Conservation (phyloP, 805 yeast species). For the Wickerhamomyces alni region DNA sequence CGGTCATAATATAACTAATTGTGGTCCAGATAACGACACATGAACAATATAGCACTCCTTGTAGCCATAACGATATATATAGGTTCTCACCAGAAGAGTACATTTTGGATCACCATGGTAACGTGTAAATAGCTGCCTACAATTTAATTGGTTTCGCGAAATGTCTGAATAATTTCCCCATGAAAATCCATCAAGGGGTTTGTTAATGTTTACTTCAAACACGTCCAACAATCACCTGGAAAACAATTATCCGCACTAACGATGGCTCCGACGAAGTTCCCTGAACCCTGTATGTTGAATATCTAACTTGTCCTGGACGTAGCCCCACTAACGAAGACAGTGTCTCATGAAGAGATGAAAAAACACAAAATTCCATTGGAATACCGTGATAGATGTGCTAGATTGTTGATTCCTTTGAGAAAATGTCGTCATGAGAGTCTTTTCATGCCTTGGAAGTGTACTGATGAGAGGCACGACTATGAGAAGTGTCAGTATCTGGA, state of each 20-base stretch:
- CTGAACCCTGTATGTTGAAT: slow-evolving; percentile 34
- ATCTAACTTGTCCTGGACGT: too few relatives aligned
- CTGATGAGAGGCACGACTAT: slow-evolving; percentile 74
- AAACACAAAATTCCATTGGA: slow-evolving; percentile 69
- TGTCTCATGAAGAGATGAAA: slow-evolving; percentile 81
- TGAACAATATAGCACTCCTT: too few relatives aligned
- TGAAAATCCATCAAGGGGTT: too few relatives aligned
- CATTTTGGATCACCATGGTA: too few relatives aligned
- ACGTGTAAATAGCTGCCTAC: too few relatives aligned
- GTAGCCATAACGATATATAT: background rate
- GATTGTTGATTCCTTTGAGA: slow-evolving; percentile 51
- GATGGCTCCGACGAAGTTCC: slow-evolving; percentile 32
- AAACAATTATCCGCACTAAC: background rate
- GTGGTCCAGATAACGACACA: too few relatives aligned
- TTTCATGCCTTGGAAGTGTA: slow-evolving; percentile 67
- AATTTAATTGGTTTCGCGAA: too few relatives aligned
- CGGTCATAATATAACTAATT: too few relatives aligned
- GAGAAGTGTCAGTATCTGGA: slow-evolving; percentile 83
- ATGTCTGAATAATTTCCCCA: too few relatives aligned
- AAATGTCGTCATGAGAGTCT: slow-evolving; percentile 53
- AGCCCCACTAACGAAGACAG: slow-evolving; percentile 27
- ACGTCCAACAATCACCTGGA: too few relatives aligned
- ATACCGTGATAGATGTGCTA: slow-evolving; percentile 82
- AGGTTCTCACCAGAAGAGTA: background rate
- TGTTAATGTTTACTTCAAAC: too few relatives aligned